Evolutionary conservation across 2,329 filamentous ascomycete genomes (phyloP), one percentile per base, ranked within the genome.

Genomic region (Pseudopithomyces maydicus): DNA sequence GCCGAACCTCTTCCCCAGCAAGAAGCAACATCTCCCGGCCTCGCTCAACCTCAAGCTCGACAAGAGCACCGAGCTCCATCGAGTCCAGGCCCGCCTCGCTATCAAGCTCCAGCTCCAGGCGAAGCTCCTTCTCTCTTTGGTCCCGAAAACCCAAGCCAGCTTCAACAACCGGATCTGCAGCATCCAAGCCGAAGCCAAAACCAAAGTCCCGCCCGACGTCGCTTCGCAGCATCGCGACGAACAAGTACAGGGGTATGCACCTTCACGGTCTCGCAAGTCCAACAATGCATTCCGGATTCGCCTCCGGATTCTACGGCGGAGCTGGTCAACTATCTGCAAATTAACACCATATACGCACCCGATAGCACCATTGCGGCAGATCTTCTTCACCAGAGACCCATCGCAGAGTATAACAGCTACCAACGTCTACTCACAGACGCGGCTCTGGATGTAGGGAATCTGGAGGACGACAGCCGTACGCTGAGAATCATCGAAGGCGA

Each of bases 401-500:
- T 47, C 23, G 36, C 26, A 19, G 49, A 41, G 38, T 57, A 29
- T 19, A 53, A 53, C n/a, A 53, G 55, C 49, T 57, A 57, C 33
- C 36, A 57, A 20, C 51, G 35, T n/a, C 26, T 53, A 15, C 29
- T 29, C n/a, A 17, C 19, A 6, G 10, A 53, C n/a, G 15, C 35
- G 15, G 8, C 35, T 6, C 45, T 23, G 43, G 38, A 43, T n/a
- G 50, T 50, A n/a, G 43, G 43, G 14, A 43, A 17, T 11, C 22
- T 53, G 19, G 19, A 48, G 14, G 44, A 15, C 2, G 22, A 49
- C 33, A 47, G 44, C 15, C 43, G 45, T n/a, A 43, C 36, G 1
- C 49, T 57, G 19, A 44, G 19, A 2, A 49, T 57, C 19, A 11
- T 50, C 12, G 32, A 47, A 26, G 36, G 20, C 10, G 44, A 19